Conservation (phyloP, 768 basidiomycete species). For the Termitomyces sp. region DNA sequence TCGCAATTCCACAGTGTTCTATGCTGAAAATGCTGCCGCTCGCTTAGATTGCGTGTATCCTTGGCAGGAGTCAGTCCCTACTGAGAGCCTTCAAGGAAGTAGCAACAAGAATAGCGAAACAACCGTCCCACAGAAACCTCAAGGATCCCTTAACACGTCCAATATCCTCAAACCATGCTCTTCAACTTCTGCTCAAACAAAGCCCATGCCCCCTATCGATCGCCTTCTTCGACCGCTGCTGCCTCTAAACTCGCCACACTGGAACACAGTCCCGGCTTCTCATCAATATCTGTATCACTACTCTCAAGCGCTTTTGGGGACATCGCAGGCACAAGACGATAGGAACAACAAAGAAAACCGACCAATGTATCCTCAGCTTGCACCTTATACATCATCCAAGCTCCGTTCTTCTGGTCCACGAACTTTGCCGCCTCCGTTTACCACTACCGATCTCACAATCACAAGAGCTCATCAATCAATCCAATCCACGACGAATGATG, state of each 20-base stretch:
- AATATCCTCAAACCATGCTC: background rate
- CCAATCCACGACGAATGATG: background rate
- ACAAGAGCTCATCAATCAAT: background rate
- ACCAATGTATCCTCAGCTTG: background rate
- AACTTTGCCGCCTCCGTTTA: conserved; percentile 7
- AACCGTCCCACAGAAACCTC: background rate
- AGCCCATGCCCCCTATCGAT: background rate
- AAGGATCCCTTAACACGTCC: background rate
- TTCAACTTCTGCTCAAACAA: background rate
- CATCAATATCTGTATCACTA: background rate
- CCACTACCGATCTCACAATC: conserved; percentile 1
- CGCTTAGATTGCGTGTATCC: background rate
- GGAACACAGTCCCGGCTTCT: background rate
- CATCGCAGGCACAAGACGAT: background rate
- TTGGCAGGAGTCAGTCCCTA: background rate
- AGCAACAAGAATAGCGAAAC: background rate
- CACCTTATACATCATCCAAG: background rate
- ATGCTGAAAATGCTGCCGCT: too few relatives aligned
- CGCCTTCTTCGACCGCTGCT: conserved; percentile 1
- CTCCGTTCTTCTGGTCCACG: conserved; percentile 7
- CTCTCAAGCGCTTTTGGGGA: background rate
- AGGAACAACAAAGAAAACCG: conserved; percentile 10
- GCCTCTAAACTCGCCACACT: background rate
- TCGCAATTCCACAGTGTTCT: background rate
- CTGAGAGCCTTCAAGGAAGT: background rate